Evolutionary conservation across 2,329 filamentous ascomycete species (phyloP), one percentile per base, ranked within the genome.

Genomic region (Bipolaris gigantea): DNA sequence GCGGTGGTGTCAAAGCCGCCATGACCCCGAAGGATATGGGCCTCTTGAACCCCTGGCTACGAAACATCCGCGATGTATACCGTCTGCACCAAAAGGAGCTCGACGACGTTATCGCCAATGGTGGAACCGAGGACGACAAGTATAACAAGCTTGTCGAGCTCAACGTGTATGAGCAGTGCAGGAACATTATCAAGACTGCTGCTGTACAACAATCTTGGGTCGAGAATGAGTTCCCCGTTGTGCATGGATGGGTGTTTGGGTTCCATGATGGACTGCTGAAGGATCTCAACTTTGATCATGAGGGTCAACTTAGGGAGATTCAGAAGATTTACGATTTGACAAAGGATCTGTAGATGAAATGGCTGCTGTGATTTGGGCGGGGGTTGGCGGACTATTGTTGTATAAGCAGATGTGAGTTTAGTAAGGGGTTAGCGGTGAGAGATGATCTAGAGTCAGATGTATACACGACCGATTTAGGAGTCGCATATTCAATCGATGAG

Each of bases 1-100:
- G 87, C 72, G 86, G 86, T 33, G 87, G 86, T n/a, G 85, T 86
- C 42, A 80, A 79, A 13, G 86, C 85, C 0, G 82, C 85, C 3
- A 73, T 75, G 70, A 88, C 85, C 0, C 83, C 86, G 64, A 83
- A 86, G 72, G 86, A 90, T 68, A 75, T 90, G 51, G 87, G 87
- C 46, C 73, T 90, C 30, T 77, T 90, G 53, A 89, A 90, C 77
- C 87, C 87, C 1, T 90, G 87, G 87, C 80, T 90, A 60, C 80
- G 86, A 47, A 88, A 89, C 76, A 89, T 90, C 67, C 83, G 87
- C 54, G 87, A 90, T 72, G 86, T 90, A 53, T 89, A 90, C 75
- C 80, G 87, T 10, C 79, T 89, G 63, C 83, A 90, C 73, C 86
- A 89, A 78, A 75, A 76, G 48, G 87, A 91, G 79, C 81, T 91